Base-by-base conservation (phyloP, 2,329 filamentous ascomycete genomes). In the Microcyclospora pomicola region DNA sequence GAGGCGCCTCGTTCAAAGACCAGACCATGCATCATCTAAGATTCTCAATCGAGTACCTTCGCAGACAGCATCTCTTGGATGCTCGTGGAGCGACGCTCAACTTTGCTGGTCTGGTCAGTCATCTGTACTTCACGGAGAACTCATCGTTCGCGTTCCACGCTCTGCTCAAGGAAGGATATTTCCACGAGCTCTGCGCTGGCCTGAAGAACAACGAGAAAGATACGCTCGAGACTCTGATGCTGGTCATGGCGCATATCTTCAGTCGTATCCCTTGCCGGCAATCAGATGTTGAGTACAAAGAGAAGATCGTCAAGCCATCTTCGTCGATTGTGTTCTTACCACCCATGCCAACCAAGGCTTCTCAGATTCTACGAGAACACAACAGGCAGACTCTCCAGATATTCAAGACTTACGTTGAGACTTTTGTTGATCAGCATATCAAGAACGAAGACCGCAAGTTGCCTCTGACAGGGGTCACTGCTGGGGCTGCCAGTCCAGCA, bases 31-130 rank as follows among this genome's bases (percentile, higher is more conserved):
- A 88, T 53, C 81, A 87, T 51, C 58, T 88, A 6, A 72, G 82
- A 3, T 88, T 88, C 56, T 86, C 81, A 0, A 81, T 88, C 33
- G 82, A 88, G 46, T 88, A 85, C 48, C 66, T 88, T 1, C 71
- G 80, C 14, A 67, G 78, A 28, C 77, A 85, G 47, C 65, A 72
- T 32, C 69, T 88, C 0, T 63, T 88, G 7, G 74, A 72, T 3
- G 55, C 62, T 0, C 54, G 60, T 1, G 82, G 82, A 33, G 62
- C 58, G 1, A 80, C 82, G 0, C 59, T 86, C 10, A 82, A 87
- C 53, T 84, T 87, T 52, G 73, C 82, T 0, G 75, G 76, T 0
- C 66, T 75, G 3, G 71, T 86, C 1, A 73, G 75, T 0, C 80
- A 86, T 57, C 61, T 88, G 1, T 86, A 86, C 60, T 85, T 77